Evolutionary conservation across 2,329 filamentous ascomycete species (phyloP), one percentile per base, ranked within the genome.

Genomic region (Hymenoscyphus fraxineus): DNA sequence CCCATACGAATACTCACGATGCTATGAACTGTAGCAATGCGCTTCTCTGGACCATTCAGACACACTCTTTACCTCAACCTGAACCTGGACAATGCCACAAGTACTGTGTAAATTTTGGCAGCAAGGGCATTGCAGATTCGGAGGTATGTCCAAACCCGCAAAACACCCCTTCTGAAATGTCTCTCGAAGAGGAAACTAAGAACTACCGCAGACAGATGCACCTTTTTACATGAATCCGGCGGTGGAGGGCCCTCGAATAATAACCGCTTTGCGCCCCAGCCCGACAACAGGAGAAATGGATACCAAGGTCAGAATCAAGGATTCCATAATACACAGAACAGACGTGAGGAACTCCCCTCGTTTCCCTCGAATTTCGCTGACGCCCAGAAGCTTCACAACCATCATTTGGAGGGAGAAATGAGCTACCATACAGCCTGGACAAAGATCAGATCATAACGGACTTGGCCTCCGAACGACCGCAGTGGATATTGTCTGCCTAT

Each of bases 401-500:
- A 54, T 22, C 19, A 54, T 54, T 54, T 54, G 47, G 47, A 64
- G 40, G 61, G 27, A 59, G 32, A 1, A 54, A 19, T 10, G 41
- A 39, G 12, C 3, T 64, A 65, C 69, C 64, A 71, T 74, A 76
- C 64, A 59, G 54, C 4, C 63, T 69, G 13, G 65, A 73, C 47
- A 75, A 73, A 63, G 84, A 85, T 0, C 78, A 78, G 2, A 88
- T 96, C 70, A 82, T 83, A 66, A 78, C 78, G 61, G 92, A 96
- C 73, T 80, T 96, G 57, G 85, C 82, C 0, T 81, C 82, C 27
- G 91, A 95, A 66, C 83, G 84, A 9, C 94, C 94, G 19, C 79
- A 85, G 81, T 98, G 93, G 90, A 88, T 95, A 4, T 83, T 97
- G 31, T 97, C 93, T 1, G 84, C 89, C 27, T 98, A 97, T 76